Evolutionary conservation across 176 grass and related monocot species (phyloP), one percentile per base, ranked within the genome.

Genomic region (Lolium multiflorum): DNA sequence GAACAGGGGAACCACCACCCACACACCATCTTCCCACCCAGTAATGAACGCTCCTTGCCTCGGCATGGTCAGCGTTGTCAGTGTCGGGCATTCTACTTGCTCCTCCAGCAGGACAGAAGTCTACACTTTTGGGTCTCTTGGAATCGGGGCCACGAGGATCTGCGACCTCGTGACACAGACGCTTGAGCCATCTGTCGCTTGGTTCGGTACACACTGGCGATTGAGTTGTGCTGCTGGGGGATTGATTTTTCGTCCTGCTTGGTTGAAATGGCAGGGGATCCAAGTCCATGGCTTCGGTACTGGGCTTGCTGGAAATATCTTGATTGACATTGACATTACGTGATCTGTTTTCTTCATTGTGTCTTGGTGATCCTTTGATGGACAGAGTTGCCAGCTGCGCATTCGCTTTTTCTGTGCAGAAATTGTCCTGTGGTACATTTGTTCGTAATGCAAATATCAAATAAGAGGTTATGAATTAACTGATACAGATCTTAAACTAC

Each of bases 21-120:
- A 8, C 38, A 21, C 86, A 88, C 96, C 79, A 92, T 77, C 93
- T 94, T 73, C 86, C 67, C 76, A 94, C 47, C 96, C 96, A 98
- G 50, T 37, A 82, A 13, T 68, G 78, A 44, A 92, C 6, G 63
- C 26, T 85, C 88, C 89, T 84, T 11, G 52, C 74, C 21, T 74
- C 65, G 79, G 62, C 38, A 83, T 3, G 12, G 26, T 83, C 62
- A 0, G 16, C 41, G 1, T 50, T 20, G 71, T 71, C 82, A 3
- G 9, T 72, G 25, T 5, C 22, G 24, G 76, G 26, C 12, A 56
- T 80, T 57, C 26, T 11, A 49, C 82, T 57, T 38, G 60, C 11
- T 86, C 80, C 61, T 46, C 69, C 57, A n/a, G 10, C 66, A 52
- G 82, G 66, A 83, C 43, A 5, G 52, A 18, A 11, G 17, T 63